Percentiles rank a stretch among this genome's conserved stretches.
phyloP scores from a whole-genome alignment of 78 protist genomes.

The Dictyostelium discoideum region dicty_2.7 NC_007091.3:416501-417000 shows the following conservation, averaged over 20 bases:
- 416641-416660: background rate
- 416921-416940: background rate
- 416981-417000: background rate
- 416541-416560: too few relatives aligned
- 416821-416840: constrained; percentile 27
- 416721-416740: background rate
- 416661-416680: too few relatives aligned
- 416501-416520: constrained; percentile 51
- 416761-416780: constrained; percentile 30
- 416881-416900: constrained; percentile 62
- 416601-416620: too few relatives aligned
- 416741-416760: constrained; percentile 15
- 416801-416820: background rate
- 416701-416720: too few relatives aligned
- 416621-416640: too few relatives aligned
- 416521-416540: too few relatives aligned
- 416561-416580: too few relatives aligned
- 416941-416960: background rate
- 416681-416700: too few relatives aligned
- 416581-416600: background rate
- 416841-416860: constrained; percentile 70
- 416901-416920: constrained; percentile 23
- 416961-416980: background rate
- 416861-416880: constrained; percentile 71
- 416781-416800: constrained; percentile 33